These are phyloP conservation scores for Sarcocystis neurona DNA, from an alignment of 169 alveolate species.

Conservation along the genomic window DNA sequence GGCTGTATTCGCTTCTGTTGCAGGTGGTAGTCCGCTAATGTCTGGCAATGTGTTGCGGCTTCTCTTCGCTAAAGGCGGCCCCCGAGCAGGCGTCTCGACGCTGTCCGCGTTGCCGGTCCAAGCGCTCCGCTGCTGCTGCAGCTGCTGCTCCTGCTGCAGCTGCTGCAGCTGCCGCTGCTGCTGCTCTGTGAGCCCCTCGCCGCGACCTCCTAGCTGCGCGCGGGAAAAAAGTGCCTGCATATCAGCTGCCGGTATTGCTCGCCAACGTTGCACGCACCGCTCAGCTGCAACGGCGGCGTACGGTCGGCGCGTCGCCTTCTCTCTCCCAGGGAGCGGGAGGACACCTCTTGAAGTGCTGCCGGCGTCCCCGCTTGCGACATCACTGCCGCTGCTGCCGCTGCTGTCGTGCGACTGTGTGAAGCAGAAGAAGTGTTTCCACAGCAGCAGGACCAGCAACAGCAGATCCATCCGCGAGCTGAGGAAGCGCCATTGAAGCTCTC, in stretches of 20 bases:
- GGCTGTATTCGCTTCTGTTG: not conserved
- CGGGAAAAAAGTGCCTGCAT: not conserved
- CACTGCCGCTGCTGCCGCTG: not conserved
- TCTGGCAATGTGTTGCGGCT: no score
- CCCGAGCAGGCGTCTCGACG: no score
- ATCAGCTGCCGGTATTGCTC: not conserved
- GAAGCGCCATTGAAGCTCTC: slow-evolving; percentile 55
- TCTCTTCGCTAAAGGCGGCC: no score
- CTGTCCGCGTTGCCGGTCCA: no score
- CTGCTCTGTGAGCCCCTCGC: slow-evolving; percentile 27
- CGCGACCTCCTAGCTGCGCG: slow-evolving; percentile 2
- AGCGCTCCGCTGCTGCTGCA: not conserved
- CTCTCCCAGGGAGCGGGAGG: not conserved
- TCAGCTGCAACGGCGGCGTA: not conserved
- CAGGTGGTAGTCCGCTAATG: no score
- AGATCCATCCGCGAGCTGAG: slow-evolving; percentile 46
- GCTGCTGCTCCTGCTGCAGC: slow-evolving; percentile 2
- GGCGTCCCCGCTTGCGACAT: not conserved
- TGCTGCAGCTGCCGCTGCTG: slow-evolving; percentile 13
- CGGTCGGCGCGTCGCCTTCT: not conserved
- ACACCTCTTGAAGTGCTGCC: not conserved
- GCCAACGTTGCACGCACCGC: not conserved
- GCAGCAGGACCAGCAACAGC: slow-evolving; percentile 52
- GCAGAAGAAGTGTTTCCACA: slow-evolving; percentile 36
- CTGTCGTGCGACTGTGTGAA: not conserved